These are phyloP conservation scores for Zygoascus sp. DNA, from an alignment of 1,139 yeast genomes.

Conservation along the genomic window DNA sequence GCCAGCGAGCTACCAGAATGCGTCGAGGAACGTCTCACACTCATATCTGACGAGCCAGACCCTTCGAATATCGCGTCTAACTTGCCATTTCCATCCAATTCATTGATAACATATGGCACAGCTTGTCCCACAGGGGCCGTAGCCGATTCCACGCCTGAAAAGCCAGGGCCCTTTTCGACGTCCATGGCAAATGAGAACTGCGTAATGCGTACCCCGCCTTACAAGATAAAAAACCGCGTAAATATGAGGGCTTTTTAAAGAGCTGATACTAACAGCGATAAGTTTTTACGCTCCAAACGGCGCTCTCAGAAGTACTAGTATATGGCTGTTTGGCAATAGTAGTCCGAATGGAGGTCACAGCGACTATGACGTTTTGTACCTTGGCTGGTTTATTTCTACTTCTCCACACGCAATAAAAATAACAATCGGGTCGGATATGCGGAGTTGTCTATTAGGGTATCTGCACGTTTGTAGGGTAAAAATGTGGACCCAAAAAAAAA, in stretches of 20 bases:
- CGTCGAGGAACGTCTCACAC: not conserved
- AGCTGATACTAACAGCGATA: too few species aligned
- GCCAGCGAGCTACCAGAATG: not conserved
- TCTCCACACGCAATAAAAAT: not conserved
- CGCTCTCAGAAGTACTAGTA: too few species aligned
- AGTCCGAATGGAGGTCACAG: too few species aligned
- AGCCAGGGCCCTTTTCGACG: slow-evolving; percentile 8
- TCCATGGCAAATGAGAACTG: too few species aligned
- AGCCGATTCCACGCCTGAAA: not conserved
- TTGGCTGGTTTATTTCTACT: not conserved
- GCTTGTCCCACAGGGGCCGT: not conserved
- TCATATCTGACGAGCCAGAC: not conserved
- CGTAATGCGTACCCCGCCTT: too few species aligned
- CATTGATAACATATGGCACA: slow-evolving; percentile 2
- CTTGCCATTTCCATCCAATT: slow-evolving; percentile 14
- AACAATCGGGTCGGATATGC: not conserved
- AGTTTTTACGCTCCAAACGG: too few species aligned
- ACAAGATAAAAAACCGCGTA: too few species aligned
- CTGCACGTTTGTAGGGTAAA: not conserved
- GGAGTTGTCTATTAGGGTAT: not conserved
- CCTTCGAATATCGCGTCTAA: slow-evolving; percentile 9
- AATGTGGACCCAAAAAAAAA: not conserved
- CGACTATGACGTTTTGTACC: not conserved
- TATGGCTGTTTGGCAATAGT: too few species aligned
- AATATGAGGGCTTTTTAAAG: too few species aligned